Evolutionary conservation across 352 stramenopile genomes (phyloP), one percentile per base, ranked within the genome.

Genomic region (Globisporangium megalacanthum): DNA sequence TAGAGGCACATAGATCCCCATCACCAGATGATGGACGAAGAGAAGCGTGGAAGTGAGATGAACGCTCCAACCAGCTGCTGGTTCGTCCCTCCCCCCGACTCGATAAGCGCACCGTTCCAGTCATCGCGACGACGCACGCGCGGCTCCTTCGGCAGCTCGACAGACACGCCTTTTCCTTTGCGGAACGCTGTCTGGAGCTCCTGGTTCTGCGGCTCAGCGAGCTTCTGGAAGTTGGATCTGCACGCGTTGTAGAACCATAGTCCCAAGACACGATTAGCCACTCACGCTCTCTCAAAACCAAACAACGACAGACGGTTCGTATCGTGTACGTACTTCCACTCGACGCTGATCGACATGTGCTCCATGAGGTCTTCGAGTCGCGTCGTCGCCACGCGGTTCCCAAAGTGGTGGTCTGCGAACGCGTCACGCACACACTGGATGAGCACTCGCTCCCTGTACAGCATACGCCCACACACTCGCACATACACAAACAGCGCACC

Each of bases 171-270:
- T 45, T 72, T 77, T 19, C 77, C 81, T 54, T 90, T 81, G 14
- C 79, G 81, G 55, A 94, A 94, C 8, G 76, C 79, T 11, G 62
- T 83, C 58, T 91, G 82, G 39, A 92, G 50, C 0, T 80, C 73
- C 65, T 89, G 66, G 62, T 94, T 92, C 46, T 88, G 70, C 10
- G 80, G 81, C 46, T 89, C 75, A 1, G 83, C 81, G 15, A 94
- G 68, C 57, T 92, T 89, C 62, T 92, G 66, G 56, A 94, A 92
- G 64, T 94, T 92, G 33, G 82, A 92, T 69, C 82, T 92, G 51
- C 7, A 52, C 15, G 25, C 25, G 25, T 29, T 29, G 25, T 29
- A 25, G 39, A n/a, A 46, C 14, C 36, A 22, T 20, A 17, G 17
- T 3, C 4, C 4, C 10, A 15, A 13, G n/a, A 20, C 20, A 56